phyloP scores from a whole-genome alignment of 2,329 filamentous ascomycete species.

The Phyllosticta citrichinensis region DNA sequence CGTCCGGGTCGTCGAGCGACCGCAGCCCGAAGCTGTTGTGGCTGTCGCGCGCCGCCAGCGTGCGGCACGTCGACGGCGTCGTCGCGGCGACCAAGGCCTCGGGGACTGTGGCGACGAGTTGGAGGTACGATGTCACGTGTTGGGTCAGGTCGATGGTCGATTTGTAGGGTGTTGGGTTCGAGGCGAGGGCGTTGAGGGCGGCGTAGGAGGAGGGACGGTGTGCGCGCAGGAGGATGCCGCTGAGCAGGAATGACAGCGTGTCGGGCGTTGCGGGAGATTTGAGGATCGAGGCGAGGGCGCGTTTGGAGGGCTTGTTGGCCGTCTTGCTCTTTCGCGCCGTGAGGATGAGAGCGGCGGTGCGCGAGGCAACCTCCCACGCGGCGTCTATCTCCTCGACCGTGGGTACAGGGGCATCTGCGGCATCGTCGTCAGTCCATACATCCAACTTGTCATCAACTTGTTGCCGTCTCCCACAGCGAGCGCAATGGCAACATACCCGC shows the following conservation, averaged over 20 bases:
- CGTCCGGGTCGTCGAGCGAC: constrained; percentile 31
- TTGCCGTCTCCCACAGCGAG: not conserved
- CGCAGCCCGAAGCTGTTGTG: constrained; percentile 41
- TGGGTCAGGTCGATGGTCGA: constrained; percentile 29
- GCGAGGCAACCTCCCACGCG: constrained; percentile 1
- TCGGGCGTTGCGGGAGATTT: constrained; percentile 22
- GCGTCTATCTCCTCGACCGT: constrained; percentile 1
- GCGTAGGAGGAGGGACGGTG: constrained; percentile 22
- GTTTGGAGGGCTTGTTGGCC: constrained; percentile 14
- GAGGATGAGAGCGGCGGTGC: not conserved
- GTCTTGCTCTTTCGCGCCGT: constrained; percentile 21
- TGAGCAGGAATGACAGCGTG: constrained; percentile 33
- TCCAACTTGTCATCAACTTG: not conserved
- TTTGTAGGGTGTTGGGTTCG: constrained; percentile 32
- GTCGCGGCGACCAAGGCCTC: constrained; percentile 22
- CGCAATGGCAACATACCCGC: constrained; percentile 1
- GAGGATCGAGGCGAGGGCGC: not conserved
- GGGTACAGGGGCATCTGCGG: constrained; percentile 1
- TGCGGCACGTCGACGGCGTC: constrained; percentile 25
- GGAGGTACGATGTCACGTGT: constrained; percentile 32
- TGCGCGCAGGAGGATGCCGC: constrained; percentile 27
- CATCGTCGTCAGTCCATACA: constrained; percentile 18
- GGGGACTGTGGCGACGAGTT: constrained; percentile 33
- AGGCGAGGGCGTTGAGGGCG: constrained; percentile 27
- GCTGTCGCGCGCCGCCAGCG: constrained; percentile 30